Percentiles rank a stretch among this genome's conserved stretches.
Evolutionary conservation across 2,329 filamentous ascomycete genomes (phyloP).

Genomic region (Aspergillus pseudonomiae): DNA sequence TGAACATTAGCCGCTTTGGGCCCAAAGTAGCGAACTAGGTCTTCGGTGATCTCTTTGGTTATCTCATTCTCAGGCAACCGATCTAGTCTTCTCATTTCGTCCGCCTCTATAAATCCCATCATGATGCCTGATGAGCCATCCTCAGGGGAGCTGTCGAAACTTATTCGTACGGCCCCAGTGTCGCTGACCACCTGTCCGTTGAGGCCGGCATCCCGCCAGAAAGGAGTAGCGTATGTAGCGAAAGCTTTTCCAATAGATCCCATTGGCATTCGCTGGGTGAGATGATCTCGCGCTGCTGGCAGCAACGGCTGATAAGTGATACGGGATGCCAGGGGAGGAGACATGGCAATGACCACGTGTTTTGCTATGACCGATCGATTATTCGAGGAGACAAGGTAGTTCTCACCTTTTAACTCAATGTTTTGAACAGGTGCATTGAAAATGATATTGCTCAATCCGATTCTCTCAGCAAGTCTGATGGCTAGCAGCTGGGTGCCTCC

Average conservation of each 20-base stretch:
- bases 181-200: constrained; percentile 25
- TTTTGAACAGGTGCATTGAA: neutral
- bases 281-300: constrained; percentile 12
- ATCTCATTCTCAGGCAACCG: constrained; percentile 23
- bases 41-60: constrained; percentile 13
- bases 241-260: constrained; percentile 18
- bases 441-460: neutral
- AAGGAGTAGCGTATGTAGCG: constrained; percentile 18
- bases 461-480: neutral
- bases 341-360: constrained; percentile 4
- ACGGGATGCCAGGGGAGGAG: constrained; percentile 5
- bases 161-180: constrained; percentile 21
- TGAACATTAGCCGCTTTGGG: neutral
- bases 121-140: constrained; percentile 28
- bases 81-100: constrained; percentile 27
- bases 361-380: neutral
- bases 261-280: constrained; percentile 21
- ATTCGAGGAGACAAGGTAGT: neutral
- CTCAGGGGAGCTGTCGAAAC: constrained; percentile 25
- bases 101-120: constrained; percentile 32
- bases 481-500: constrained; percentile 3
- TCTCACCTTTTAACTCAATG: neutral
- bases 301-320: constrained; percentile 8
- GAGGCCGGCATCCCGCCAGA: constrained; percentile 24
- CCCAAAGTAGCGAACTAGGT: constrained; percentile 21